A percentile compares a stretch with the other conserved stretches of the same genome.
phyloP scores from a whole-genome alignment of 1,284 basidiomycete genomes.

The Cutaneotrichosporon cyanovorans region DNA sequence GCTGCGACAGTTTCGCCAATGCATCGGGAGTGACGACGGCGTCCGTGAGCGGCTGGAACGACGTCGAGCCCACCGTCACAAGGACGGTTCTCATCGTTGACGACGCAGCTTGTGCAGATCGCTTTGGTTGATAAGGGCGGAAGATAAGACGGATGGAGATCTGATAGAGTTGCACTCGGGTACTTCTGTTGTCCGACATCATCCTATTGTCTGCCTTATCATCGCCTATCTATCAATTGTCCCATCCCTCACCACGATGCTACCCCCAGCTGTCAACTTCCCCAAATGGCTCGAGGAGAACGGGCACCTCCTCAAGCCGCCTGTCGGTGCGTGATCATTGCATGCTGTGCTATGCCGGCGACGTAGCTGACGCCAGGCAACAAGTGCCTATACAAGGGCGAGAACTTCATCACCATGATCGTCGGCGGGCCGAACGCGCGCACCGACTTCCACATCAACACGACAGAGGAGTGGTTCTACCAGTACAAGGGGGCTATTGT shows the following conservation, averaged over 20 bases:
- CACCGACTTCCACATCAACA: constrained; percentile 86
- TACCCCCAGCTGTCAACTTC: constrained; percentile 63
- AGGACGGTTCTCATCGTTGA: constrained; percentile 51
- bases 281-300: constrained; percentile 78
- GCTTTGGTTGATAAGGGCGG: neutral
- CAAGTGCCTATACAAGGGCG: constrained; percentile 74
- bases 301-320: constrained; percentile 67
- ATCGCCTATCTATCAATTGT: neutral
- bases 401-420: constrained; percentile 82
- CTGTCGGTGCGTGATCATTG: constrained; percentile 54
- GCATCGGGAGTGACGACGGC: constrained; percentile 55
- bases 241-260: constrained; percentile 16
- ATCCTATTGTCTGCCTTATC: neutral
- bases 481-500: constrained; percentile 88
- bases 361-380: constrained; percentile 51
- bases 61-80: constrained; percentile 84
- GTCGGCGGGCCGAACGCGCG: constrained; percentile 88
- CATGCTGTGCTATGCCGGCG: neutral
- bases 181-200: neutral
- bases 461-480: constrained; percentile 97
- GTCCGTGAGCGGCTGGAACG: constrained; percentile 65
- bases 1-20: constrained; percentile 51
- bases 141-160: neutral
- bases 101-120: neutral
- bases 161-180: too few relatives aligned